A percentile compares a stretch with the other conserved stretches of the same genome.
phyloP scores from a whole-genome alignment of 495 filamentous ascomycete genomes.

The Aspergillus cristatus region DNA sequence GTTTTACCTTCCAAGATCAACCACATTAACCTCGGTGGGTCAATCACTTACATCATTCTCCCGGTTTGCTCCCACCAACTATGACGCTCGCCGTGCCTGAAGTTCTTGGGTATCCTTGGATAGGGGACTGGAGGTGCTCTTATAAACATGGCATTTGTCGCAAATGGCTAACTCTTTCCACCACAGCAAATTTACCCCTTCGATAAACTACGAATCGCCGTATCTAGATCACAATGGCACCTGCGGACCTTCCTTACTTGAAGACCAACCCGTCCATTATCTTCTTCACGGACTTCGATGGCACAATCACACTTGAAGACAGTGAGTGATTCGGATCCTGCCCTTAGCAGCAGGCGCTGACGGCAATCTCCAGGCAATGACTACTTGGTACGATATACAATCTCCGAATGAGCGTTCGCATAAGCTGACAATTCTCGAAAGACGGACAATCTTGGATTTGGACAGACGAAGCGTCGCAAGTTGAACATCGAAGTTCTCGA shows the following conservation, averaged over 20 bases:
- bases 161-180: not conserved
- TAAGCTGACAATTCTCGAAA: constrained; percentile 14
- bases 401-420: constrained; percentile 8
- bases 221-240: constrained; percentile 28
- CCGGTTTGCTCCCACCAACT: too few relatives aligned
- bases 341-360: constrained; percentile 10
- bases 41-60: too few relatives aligned
- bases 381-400: constrained; percentile 50
- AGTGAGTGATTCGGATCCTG: constrained; percentile 36
- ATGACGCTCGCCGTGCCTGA: too few relatives aligned
- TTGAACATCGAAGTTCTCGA: constrained; percentile 65
- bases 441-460: constrained; percentile 89
- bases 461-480: constrained; percentile 50
- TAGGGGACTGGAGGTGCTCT: too few relatives aligned
- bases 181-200: not conserved
- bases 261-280: constrained; percentile 69
- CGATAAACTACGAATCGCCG: too few relatives aligned
- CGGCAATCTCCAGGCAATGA: constrained; percentile 61
- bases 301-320: constrained; percentile 84
- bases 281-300: constrained; percentile 97
- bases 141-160: not conserved
- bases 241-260: constrained; percentile 39
- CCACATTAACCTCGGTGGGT: too few relatives aligned
- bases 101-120: too few relatives aligned
- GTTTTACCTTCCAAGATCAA: too few relatives aligned